Conservation (phyloP, 345 rosid species). For the Lepidium africanum region DNA sequence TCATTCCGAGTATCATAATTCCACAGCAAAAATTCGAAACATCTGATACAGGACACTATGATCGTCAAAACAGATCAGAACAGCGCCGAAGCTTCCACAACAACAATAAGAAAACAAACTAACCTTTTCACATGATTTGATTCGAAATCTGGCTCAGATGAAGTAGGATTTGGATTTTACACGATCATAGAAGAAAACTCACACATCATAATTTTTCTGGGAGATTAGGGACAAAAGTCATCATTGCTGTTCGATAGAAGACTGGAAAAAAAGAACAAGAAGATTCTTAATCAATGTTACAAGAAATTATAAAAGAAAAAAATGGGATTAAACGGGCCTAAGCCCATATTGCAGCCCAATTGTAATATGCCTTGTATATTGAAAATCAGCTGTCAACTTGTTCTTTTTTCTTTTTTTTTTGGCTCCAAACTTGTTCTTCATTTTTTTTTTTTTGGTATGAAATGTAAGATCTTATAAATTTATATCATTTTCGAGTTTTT, state of each 20-base stretch:
- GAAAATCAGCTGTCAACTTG: too few relatives aligned
- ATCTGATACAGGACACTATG: not conserved
- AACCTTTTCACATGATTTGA: slow-evolving; percentile 1
- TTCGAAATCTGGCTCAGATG: not conserved
- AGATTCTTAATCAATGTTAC: not conserved
- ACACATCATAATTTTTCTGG: too few relatives aligned
- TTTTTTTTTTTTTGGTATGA: too few relatives aligned
- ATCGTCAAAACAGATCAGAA: not conserved
- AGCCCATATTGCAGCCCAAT: not conserved
- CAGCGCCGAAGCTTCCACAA: not conserved
- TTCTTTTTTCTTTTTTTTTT: too few relatives aligned
- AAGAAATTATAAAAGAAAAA: not conserved
- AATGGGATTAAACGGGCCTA: not conserved
- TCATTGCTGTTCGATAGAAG: not conserved
- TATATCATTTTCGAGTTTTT: too few relatives aligned
- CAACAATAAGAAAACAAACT: not conserved
- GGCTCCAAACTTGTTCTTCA: too few relatives aligned
- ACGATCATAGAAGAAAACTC: too few relatives aligned
- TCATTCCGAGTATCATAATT: not conserved
- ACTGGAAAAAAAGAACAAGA: not conserved
- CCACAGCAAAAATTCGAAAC: too few relatives aligned
- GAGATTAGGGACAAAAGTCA: too few relatives aligned
- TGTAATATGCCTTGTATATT: too few relatives aligned
- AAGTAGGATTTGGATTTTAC: not conserved
- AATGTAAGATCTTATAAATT: too few relatives aligned